phyloP scores from a whole-genome alignment of 164 flowering plant species.

The Cinnamomum micranthum region DNA sequence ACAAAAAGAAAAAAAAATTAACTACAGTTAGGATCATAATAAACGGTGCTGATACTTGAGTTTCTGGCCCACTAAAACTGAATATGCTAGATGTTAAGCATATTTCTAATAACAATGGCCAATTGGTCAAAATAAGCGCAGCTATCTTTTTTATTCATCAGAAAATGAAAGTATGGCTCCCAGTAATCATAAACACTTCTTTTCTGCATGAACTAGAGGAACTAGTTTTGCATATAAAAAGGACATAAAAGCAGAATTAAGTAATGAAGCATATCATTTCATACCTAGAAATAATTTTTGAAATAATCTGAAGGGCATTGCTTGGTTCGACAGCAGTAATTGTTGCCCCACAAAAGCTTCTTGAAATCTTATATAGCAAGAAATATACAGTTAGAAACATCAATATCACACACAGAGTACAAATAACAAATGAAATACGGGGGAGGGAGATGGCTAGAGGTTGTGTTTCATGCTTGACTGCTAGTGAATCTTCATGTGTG shows the following conservation, averaged over 20 bases:
- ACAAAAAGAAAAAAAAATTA: neutral
- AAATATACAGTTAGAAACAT: neutral
- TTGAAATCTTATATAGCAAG: slow-evolving; percentile 34
- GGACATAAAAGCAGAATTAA: neutral
- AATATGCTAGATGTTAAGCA: neutral
- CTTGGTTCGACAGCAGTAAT: slow-evolving; percentile 24
- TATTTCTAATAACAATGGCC: no score
- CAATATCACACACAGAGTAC: neutral
- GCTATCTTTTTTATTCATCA: neutral
- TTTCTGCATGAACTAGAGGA: neutral
- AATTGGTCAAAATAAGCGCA: no score
- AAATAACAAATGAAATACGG: neutral
- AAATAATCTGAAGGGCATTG: slow-evolving; percentile 21
- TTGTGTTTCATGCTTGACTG: no score
- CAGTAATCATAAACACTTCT: neutral
- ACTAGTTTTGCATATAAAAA: neutral
- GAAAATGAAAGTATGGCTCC: neutral
- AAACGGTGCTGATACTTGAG: neutral
- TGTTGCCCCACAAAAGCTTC: slow-evolving; percentile 34
- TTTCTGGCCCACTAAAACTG: neutral
- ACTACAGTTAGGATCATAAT: neutral
- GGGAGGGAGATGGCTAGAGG: no score
- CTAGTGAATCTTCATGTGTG: no score
- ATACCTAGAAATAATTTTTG: slow-evolving; percentile 63
- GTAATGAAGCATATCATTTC: neutral